These are phyloP conservation scores for Sclerotinia glacialis DNA, from an alignment of 2,329 filamentous ascomycete genomes.

Conservation along the genomic window DNA sequence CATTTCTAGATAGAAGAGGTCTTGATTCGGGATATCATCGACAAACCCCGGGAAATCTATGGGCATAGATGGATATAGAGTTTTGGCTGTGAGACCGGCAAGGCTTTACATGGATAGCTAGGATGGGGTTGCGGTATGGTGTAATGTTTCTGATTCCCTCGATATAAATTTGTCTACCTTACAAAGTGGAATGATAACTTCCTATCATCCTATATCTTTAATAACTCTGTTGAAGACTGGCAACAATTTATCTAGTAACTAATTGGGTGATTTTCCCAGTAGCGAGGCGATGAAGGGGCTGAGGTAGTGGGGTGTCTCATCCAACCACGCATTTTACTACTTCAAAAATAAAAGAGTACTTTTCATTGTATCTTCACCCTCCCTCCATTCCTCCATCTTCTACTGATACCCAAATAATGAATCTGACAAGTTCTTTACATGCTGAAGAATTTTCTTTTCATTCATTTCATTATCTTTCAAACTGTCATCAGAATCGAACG, in stretches of 20 bases:
- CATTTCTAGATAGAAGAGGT: neutral
- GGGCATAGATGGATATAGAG: neutral
- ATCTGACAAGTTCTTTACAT: too few species aligned
- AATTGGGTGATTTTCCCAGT: neutral
- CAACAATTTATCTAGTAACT: neutral
- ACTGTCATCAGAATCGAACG: constrained; percentile 8
- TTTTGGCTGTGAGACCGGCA: neutral
- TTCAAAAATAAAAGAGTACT: neutral
- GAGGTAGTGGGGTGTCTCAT: neutral
- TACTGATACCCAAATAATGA: neutral
- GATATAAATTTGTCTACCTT: neutral
- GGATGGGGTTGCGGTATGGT: neutral
- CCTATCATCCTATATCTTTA: neutral
- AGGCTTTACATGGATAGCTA: neutral
- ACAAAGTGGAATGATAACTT: neutral
- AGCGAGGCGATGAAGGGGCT: constrained; percentile 12
- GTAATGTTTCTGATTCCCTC: neutral
- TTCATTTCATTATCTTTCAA: constrained; percentile 2
- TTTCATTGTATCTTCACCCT: neutral
- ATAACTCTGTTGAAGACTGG: neutral
- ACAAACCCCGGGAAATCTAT: neutral
- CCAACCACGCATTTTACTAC: neutral
- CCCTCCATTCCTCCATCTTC: neutral
- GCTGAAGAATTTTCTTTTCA: neutral
- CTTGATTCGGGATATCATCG: neutral